phyloP scores from a whole-genome alignment of 768 basidiomycete species.

The Amanita brunnescens region DNA sequence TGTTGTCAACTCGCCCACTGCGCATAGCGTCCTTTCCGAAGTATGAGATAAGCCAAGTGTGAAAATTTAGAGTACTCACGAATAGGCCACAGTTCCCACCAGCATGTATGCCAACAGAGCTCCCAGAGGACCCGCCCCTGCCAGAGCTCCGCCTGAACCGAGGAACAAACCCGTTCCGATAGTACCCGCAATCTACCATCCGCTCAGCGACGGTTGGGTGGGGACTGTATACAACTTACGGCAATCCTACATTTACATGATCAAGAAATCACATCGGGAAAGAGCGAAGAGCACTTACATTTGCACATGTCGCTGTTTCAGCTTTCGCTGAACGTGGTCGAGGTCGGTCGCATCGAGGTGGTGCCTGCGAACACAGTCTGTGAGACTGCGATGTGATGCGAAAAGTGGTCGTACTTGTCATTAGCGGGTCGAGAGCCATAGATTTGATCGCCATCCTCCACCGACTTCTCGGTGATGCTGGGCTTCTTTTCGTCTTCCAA shows the following conservation, averaged over 20 bases:
- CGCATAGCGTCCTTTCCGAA: conserved; percentile 44
- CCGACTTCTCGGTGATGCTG: conserved; percentile 6
- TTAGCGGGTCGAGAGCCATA: neutral
- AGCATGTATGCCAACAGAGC: conserved; percentile 55
- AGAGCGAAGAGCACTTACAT: conserved; percentile 36
- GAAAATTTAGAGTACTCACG: conserved; percentile 27
- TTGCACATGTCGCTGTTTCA: conserved; percentile 74
- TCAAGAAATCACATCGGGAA: too few relatives aligned
- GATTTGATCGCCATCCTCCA: conserved; percentile 2
- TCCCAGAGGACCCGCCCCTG: conserved; percentile 57
- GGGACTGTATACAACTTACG: conserved; percentile 26
- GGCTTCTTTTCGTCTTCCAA: conserved; percentile 5
- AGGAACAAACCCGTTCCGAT: conserved; percentile 70
- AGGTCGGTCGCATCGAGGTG: conserved; percentile 54
- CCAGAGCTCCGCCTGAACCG: conserved; percentile 56
- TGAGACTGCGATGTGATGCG: neutral
- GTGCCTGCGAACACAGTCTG: conserved; percentile 21
- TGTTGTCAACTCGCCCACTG: conserved; percentile 74
- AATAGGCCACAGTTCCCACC: conserved; percentile 59
- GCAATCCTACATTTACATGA: conserved; percentile 43
- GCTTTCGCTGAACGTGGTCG: conserved; percentile 62
- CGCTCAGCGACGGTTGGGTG: neutral
- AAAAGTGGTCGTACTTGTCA: neutral
- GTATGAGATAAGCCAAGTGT: neutral
- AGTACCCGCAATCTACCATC: conserved; percentile 56